Conservation (phyloP, 2,329 filamentous ascomycete species). For the Colletotrichum incanum region DNA sequence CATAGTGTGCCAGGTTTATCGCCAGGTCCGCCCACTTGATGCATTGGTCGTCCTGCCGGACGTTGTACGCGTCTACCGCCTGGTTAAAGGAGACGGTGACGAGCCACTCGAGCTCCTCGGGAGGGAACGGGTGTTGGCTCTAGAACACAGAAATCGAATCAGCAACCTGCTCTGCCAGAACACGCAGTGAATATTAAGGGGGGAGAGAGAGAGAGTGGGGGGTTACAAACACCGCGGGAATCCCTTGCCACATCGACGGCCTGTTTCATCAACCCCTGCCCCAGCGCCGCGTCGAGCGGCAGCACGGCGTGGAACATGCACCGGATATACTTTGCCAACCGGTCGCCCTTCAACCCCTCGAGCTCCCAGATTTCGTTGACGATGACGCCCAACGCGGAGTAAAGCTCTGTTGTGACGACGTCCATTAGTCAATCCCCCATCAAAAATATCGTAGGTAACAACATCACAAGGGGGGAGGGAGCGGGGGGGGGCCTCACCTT, state of each 20-base stretch:
- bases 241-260: conserved; percentile 68
- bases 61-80: conserved; percentile 76
- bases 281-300: conserved; percentile 67
- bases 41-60: conserved; percentile 68
- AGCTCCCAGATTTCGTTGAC: conserved; percentile 78
- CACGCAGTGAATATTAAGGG: too few species aligned
- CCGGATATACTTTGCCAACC: conserved; percentile 83
- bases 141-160: conserved; percentile 45
- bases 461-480: not conserved
- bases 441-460: not conserved
- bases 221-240: conserved; percentile 61
- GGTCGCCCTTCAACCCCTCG: conserved; percentile 68
- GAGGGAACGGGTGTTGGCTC: conserved; percentile 70
- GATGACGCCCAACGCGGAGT: conserved; percentile 73
- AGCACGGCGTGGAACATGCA: conserved; percentile 82
- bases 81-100: conserved; percentile 79
- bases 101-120: conserved; percentile 83
- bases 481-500: conserved; percentile 56
- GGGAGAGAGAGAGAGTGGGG: not conserved
- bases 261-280: conserved; percentile 76
- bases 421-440: not conserved
- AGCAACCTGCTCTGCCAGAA: not conserved
- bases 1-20: conserved; percentile 72
- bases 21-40: conserved; percentile 76
- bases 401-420: conserved; percentile 59